Conservation (phyloP, 2,329 filamentous ascomycete species). For the Calonectria fujianensis region DNA sequence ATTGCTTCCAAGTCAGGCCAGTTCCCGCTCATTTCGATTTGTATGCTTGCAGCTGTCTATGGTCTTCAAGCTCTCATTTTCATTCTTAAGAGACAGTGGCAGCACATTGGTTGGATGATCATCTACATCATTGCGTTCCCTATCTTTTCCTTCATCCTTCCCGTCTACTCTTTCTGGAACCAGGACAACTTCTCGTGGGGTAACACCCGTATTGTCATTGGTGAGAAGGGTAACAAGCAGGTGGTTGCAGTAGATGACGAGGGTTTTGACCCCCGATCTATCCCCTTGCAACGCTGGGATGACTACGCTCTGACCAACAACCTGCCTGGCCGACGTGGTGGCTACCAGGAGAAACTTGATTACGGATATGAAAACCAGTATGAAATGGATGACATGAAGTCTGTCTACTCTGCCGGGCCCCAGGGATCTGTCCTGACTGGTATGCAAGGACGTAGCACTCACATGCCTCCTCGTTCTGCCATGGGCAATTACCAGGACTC, state of each 20-base stretch:
- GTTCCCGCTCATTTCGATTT: constrained; percentile 90
- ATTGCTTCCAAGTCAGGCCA: constrained; percentile 81
- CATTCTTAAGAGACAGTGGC: constrained; percentile 97
- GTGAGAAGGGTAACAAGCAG: constrained; percentile 93
- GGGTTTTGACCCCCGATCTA: constrained; percentile 91
- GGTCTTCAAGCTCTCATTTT: constrained; percentile 98
- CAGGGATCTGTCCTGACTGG: constrained; percentile 92
- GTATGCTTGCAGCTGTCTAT: constrained; percentile 93
- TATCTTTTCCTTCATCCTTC: constrained; percentile 92
- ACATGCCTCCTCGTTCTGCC: constrained; percentile 87
- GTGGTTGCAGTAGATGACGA: constrained; percentile 91
- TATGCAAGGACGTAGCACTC: constrained; percentile 82
- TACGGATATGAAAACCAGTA: constrained; percentile 84
- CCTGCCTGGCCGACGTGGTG: constrained; percentile 91
- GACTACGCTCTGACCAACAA: constrained; percentile 93
- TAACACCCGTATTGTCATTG: constrained; percentile 97
- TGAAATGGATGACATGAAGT: constrained; percentile 99
- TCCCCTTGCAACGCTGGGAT: constrained; percentile 97
- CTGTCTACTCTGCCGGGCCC: constrained; percentile 93
- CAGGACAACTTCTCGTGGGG: constrained; percentile 99
- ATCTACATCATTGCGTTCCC: constrained; percentile 98
- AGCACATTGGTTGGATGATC: constrained; percentile 99
- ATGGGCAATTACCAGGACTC: constrained; percentile 69
- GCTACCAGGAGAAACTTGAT: constrained; percentile 78
- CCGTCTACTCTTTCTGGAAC: constrained; percentile 99